Percentiles rank a stretch among this genome's conserved stretches.
phyloP scores from a whole-genome alignment of 2,329 filamentous ascomycete species.

The Aspergillus eucalypticola region DNA sequence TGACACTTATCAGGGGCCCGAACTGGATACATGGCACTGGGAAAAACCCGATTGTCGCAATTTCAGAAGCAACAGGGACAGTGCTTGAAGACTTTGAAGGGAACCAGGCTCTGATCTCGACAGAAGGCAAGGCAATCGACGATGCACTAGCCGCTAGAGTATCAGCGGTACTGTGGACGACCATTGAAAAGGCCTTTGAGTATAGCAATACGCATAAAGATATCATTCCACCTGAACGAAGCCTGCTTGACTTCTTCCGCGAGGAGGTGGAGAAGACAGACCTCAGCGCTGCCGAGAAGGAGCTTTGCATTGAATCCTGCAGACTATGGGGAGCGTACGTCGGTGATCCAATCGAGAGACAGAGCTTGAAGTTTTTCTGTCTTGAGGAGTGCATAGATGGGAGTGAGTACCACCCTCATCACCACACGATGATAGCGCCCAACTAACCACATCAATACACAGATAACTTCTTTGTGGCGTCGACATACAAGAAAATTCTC shows the following conservation, averaged over 20 bases:
- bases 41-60: constrained; percentile 59
- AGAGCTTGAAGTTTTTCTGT: constrained; percentile 66
- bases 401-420: constrained; percentile 37
- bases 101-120: constrained; percentile 51
- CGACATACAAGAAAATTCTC: constrained; percentile 61
- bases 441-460: constrained; percentile 19
- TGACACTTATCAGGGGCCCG: constrained; percentile 51
- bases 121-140: constrained; percentile 46
- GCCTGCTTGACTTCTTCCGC: constrained; percentile 59
- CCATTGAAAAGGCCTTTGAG: constrained; percentile 61
- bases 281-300: constrained; percentile 44
- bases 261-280: constrained; percentile 48
- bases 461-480: constrained; percentile 64
- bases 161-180: constrained; percentile 55
- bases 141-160: constrained; percentile 35
- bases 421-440: background rate
- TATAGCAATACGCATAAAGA: constrained; percentile 56
- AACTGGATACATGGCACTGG: constrained; percentile 67
- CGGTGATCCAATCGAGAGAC: constrained; percentile 59
- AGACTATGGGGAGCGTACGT: constrained; percentile 67
- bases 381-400: constrained; percentile 68
- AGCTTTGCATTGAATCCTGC: constrained; percentile 55
- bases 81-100: constrained; percentile 55
- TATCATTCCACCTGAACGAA: constrained; percentile 53
- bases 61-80: constrained; percentile 57